Percentiles rank a stretch among this genome's conserved stretches.
These are phyloP conservation scores for Suillus variegatus DNA, from an alignment of 768 basidiomycete species.

Conservation along the genomic window DNA sequence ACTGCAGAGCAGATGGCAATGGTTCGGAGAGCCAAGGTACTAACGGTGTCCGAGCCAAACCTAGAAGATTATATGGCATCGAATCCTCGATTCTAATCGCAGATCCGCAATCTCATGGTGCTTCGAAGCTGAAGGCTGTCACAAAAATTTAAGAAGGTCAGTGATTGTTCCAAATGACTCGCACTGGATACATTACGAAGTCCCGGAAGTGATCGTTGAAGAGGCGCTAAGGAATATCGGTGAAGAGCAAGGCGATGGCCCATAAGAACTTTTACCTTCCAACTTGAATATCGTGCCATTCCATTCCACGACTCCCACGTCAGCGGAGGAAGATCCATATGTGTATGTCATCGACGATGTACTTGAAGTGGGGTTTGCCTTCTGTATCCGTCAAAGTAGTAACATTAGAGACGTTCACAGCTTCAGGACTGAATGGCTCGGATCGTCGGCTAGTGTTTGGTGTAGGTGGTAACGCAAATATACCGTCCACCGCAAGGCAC, in stretches of 20 bases:
- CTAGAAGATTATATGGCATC: slow-evolving; percentile 5
- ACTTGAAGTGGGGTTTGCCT: too few species aligned
- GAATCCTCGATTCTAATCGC: slow-evolving; percentile 13
- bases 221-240: slow-evolving; percentile 8
- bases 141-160: slow-evolving; percentile 12
- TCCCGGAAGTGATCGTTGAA: slow-evolving; percentile 18
- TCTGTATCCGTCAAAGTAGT: too few species aligned
- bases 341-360: too few species aligned
- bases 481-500: too few species aligned
- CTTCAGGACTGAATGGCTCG: too few species aligned
- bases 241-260: background rate
- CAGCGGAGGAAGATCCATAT: too few species aligned
- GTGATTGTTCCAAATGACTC: slow-evolving; percentile 12
- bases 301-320: too few species aligned
- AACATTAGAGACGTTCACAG: too few species aligned
- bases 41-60: background rate
- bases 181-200: slow-evolving; percentile 22
- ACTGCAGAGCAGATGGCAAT: slow-evolving; percentile 1
- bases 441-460: too few species aligned
- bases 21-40: background rate
- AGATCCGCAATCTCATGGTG: slow-evolving; percentile 5
- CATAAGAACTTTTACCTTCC: background rate
- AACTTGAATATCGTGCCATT: too few species aligned
- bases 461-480: too few species aligned
- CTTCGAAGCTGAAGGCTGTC: slow-evolving; percentile 12